Evolutionary conservation across 257 asterid genomes (phyloP), one percentile per base, ranked within the genome.

Genomic region (Solanum etuberosum): DNA sequence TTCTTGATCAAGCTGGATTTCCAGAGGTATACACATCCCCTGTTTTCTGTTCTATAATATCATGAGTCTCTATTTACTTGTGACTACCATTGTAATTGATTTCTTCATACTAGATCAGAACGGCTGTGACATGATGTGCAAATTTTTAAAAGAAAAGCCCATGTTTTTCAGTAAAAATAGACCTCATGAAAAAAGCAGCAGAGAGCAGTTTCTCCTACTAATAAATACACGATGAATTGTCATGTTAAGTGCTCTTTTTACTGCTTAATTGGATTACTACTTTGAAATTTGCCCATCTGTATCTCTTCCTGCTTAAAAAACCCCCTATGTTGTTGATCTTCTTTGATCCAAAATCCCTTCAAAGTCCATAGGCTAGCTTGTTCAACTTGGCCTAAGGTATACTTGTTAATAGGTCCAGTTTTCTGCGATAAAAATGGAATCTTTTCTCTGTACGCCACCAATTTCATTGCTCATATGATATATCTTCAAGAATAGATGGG

Each of bases 1-100:
- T 97, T 90, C 98, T 97, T 70, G 99, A 96, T 87, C 97, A 96
- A 87, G 99, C 99, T 86, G 99, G 99, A 85, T 97, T 90, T 88
- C 85, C 98, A 5, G 94, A 95, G 98, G 99, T 97, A 92, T 51
- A 20, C 31, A 27, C 82, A 77, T 67, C 12, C 74, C 43, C 71
- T 63, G 65, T 67, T 20, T 40, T 67, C 29, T 29, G 27, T 71
- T 70, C 67, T 51, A 13, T n/a, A n/a, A 21, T 80, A 6, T 59
- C 67, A 59, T 20, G 31, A 29, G 42, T 29, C 68, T 31, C 6
- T 31, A 25, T 31, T 51, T 31, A 25, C 46, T 51, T 31, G 42
- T 48, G 85, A 81, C 12, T 20, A 46, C 68, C 85, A 46, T 5
- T 48, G 20, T 46, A 46, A 27, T 27, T 80, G 20, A 78, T 78